Evolutionary conservation across 495 filamentous ascomycete genomes (phyloP), one percentile per base, ranked within the genome.

Genomic region (Hypoxylon lienhwacheense): DNA sequence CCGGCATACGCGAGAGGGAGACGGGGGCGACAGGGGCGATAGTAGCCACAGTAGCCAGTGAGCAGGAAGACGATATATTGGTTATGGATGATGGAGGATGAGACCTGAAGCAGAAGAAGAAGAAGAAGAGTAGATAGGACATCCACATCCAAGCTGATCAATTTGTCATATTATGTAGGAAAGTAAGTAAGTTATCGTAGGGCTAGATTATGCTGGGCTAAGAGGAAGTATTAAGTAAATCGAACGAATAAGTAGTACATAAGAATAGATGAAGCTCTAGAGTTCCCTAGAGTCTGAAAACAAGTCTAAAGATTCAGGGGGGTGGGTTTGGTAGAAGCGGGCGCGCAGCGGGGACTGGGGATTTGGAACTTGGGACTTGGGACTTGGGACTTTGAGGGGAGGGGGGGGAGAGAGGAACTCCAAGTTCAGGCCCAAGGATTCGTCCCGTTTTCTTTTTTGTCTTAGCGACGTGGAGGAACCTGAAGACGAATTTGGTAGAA

Each of bases 1-100:
- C 49, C 45, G 51, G 51, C 51, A 61, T 61, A 61, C 51, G 57
- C 57, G 44, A 52, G 47, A 34, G 57, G 15, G 32, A 2, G 12
- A 33, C 57, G 44, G 47, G 47, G 29, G 57, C 11, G 32, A 2
- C 7, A 33, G 47, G 41, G 39, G 35, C 24, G 28, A 39, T 43
- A 47, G 51, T 61, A 55, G 45, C 57, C 51, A 47, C 57, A 47
- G 51, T 61, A 55, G 45, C 57, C 51, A 47, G 51, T 61, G 41
- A 40, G 34, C 37, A 47, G 40, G 29, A n/a, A n/a, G n/a, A n/a
- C n/a, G n/a, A n/a, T 52, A 43, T 50, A 55, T 52, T 41, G 42
- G 46, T 26, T 55, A 52, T 29, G 19, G 34, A 47, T 51, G 44
- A 55, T 20, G 41, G 47, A n/a, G 35, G 41, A 34, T 17, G 45